Evolutionary conservation across 2,329 filamentous ascomycete genomes (phyloP), one percentile per base, ranked within the genome.

Genomic region (Raffaelea albimanens): DNA sequence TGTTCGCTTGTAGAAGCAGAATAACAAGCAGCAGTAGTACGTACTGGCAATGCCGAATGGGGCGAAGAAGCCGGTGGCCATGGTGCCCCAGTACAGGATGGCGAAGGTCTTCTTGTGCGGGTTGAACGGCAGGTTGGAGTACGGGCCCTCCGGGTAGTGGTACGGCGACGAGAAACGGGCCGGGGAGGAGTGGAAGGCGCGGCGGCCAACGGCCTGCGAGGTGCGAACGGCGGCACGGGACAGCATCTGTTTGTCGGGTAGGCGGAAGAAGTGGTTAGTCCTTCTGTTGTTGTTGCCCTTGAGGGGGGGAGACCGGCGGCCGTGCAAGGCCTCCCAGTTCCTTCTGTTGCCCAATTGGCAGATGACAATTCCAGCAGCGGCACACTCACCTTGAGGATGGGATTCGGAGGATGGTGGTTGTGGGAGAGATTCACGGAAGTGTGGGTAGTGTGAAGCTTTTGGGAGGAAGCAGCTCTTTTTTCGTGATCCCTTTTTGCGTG

Each of bases 61-160:
- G 48, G 72, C 71, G 63, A 71, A 63, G 67, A 83, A 83, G 53
- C 76, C 77, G 52, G 68, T 63, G 59, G 60, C 63, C 60, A 67
- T 64, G 74, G 86, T 93, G 54, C 65, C 65, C 85, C 88, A 94
- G 82, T 85, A 98, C 70, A 83, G 78, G 59, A 87, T 53, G 57
- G 73, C 79, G 67, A 98, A 98, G 72, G 77, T 85, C 72, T 82
- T 87, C 65, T 83, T 91, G 73, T 87, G 77, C 58, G 93, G 86
- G 78, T 98, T 95, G 82, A 98, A 98, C 57, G 93, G 93, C 57
- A 98, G 72, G 80, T 96, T 97, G 76, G 78, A 83, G 71, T 88
- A 85, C 63, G 91, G 87, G 56, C 91, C 93, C 76, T 97, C 91
- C 60, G 91, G 85, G 76, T 98, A 98, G 78, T 98, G 93, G 83